Conservation (phyloP, 1,139 yeast genomes). For the Sugiyamaella novakii region DNA sequence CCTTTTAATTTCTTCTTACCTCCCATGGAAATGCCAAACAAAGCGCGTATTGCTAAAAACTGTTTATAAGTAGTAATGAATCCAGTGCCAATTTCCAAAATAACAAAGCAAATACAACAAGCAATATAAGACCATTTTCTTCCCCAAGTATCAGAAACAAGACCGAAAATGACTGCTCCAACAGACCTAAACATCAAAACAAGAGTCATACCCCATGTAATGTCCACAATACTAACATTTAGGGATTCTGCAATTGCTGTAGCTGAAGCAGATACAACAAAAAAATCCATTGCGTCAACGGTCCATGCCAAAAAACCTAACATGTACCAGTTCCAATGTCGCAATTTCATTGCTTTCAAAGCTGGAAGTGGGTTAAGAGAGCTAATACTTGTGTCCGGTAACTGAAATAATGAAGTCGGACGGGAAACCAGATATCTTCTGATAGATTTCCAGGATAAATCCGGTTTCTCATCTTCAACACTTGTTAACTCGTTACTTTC, state of each 20-base stretch:
- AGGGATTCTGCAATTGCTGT: constrained; percentile 49
- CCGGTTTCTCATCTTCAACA: constrained; percentile 32
- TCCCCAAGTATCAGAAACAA: constrained; percentile 54
- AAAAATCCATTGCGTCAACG: constrained; percentile 56
- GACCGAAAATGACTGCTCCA: constrained; percentile 62
- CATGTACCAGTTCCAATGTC: constrained; percentile 45
- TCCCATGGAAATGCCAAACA: constrained; percentile 56
- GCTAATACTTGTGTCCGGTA: constrained; percentile 31
- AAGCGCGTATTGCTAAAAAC: constrained; percentile 55
- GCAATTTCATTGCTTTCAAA: constrained; percentile 39
- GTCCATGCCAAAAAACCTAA: constrained; percentile 56
- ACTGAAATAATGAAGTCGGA: constrained; percentile 35
- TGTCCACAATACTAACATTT: constrained; percentile 45
- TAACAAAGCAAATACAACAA: constrained; percentile 49
- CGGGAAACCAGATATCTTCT: constrained; percentile 35
- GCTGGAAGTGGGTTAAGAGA: constrained; percentile 44
- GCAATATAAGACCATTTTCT: constrained; percentile 57
- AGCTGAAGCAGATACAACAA: constrained; percentile 52
- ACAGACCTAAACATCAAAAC: constrained; percentile 62
- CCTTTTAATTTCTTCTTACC: constrained; percentile 9
- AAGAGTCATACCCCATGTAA: constrained; percentile 61
- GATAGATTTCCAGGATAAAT: constrained; percentile 32
- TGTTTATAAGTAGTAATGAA: constrained; percentile 52
- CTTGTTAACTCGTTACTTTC: constrained; percentile 12
- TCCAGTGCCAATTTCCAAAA: constrained; percentile 57